Conservation (phyloP, 1,284 basidiomycete genomes). For the Austroboletus rostrupii region DNA sequence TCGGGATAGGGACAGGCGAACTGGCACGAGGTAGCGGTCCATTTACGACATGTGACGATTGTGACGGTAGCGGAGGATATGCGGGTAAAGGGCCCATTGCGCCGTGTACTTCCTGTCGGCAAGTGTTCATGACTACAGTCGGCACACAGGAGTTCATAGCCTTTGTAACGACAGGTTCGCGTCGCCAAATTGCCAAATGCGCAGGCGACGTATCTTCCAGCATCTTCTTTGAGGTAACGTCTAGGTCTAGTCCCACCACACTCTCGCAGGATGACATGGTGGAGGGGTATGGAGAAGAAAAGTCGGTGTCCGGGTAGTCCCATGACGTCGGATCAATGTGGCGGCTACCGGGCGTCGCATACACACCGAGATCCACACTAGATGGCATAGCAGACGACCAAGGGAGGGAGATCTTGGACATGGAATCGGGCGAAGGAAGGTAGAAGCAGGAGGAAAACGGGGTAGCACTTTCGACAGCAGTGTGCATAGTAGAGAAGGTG, state of each 20-base stretch:
- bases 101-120: slow-evolving; percentile 21
- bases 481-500: slow-evolving; percentile 63
- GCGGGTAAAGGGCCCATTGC: slow-evolving; percentile 7
- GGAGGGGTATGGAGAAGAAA: slow-evolving; percentile 33
- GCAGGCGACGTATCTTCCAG: slow-evolving; percentile 31
- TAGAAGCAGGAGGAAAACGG: slow-evolving; percentile 52
- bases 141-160: slow-evolving; percentile 27
- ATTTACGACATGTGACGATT: slow-evolving; percentile 8
- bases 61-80: slow-evolving; percentile 12
- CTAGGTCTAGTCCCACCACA: slow-evolving; percentile 33
- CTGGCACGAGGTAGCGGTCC: slow-evolving; percentile 22
- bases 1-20: slow-evolving; percentile 34
- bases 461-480: slow-evolving; percentile 60
- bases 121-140: slow-evolving; percentile 28
- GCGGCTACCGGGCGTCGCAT: slow-evolving; percentile 33
- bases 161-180: slow-evolving; percentile 25
- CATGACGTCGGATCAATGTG: slow-evolving; percentile 28
- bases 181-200: slow-evolving; percentile 32
- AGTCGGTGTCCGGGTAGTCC: slow-evolving; percentile 32
- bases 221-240: slow-evolving; percentile 29
- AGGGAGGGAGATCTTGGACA: slow-evolving; percentile 36
- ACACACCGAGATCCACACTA: slow-evolving; percentile 38
- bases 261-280: slow-evolving; percentile 29
- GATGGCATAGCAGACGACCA: slow-evolving; percentile 38
- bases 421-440: slow-evolving; percentile 41